A percentile compares a stretch with the other conserved stretches of the same genome.
Evolutionary conservation across 345 rosid species (phyloP).

Genomic region (Corchorus capsularis): DNA sequence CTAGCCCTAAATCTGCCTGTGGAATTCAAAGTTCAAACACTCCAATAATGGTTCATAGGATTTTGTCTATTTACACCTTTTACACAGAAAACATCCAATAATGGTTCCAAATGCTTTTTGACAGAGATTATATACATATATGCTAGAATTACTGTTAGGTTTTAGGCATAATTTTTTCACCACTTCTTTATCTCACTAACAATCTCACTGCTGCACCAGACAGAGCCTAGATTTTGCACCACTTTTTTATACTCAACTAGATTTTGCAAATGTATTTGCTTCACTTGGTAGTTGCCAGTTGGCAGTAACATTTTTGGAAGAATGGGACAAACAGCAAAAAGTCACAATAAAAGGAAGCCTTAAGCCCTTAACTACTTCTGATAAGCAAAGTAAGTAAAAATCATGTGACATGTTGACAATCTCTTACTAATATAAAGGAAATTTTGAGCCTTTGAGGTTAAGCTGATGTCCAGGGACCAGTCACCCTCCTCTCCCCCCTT

Average conservation of each 20-base stretch:
- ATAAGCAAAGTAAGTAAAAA: background rate
- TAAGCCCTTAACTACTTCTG: background rate
- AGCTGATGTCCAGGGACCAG: no score
- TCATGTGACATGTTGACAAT: background rate
- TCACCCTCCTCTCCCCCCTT: no score
- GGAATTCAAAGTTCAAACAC: background rate
- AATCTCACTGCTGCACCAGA: no score
- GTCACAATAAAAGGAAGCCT: background rate
- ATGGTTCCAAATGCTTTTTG: background rate
- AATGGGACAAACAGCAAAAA: background rate
- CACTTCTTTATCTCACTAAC: no score
- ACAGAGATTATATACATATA: background rate
- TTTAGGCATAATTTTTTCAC: background rate
- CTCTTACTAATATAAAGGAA: background rate
- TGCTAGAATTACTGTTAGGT: background rate
- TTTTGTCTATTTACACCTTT: background rate
- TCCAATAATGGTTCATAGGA: background rate
- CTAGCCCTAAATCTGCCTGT: background rate
- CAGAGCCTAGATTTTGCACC: no score
- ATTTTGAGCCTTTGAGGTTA: no score
- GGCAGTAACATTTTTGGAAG: background rate
- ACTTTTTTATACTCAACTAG: no score
- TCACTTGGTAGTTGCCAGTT: background rate
- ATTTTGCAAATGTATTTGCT: background rate
- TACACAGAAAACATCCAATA: no score